A percentile compares a stretch with the other conserved stretches of the same genome.
phyloP scores from a whole-genome alignment of 1,139 yeast species.

The Hansenula lynferdii region DNA sequence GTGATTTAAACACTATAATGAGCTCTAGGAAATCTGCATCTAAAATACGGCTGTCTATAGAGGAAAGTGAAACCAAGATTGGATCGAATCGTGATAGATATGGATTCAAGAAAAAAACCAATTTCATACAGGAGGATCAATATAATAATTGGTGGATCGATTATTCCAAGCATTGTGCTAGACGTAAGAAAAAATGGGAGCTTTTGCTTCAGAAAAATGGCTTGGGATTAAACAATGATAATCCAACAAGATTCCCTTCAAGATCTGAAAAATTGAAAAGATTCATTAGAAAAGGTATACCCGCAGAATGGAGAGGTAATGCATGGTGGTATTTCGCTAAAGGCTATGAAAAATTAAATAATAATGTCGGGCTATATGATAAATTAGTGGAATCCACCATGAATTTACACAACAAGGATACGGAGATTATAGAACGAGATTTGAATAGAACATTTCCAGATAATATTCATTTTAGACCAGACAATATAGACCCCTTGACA shows the following conservation, averaged over 20 bases:
- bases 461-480: slow-evolving; percentile 63
- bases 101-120: slow-evolving; percentile 72
- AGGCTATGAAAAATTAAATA: slow-evolving; percentile 72
- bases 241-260: slow-evolving; percentile 66
- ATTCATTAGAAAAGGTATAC: slow-evolving; percentile 85
- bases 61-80: slow-evolving; percentile 9
- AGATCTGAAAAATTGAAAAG: slow-evolving; percentile 78
- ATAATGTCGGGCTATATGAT: slow-evolving; percentile 70
- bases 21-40: slow-evolving; percentile 17
- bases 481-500: too few relatives aligned
- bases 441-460: slow-evolving; percentile 93
- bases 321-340: slow-evolving; percentile 98
- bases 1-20: slow-evolving; percentile 4
- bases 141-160: slow-evolving; percentile 72
- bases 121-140: slow-evolving; percentile 44
- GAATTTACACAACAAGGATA: slow-evolving; percentile 55
- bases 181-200: slow-evolving; percentile 76
- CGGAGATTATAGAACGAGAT: slow-evolving; percentile 92
- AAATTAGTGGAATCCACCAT: slow-evolving; percentile 53
- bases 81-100: slow-evolving; percentile 56
- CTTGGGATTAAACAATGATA: slow-evolving; percentile 37
- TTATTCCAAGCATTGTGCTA: slow-evolving; percentile 57
- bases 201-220: slow-evolving; percentile 64
- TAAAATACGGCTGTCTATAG: slow-evolving; percentile 17
- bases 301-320: slow-evolving; percentile 95